Evolutionary conservation across 2,329 filamentous ascomycete species (phyloP).

Genomic region (Metarhizium album): DNA sequence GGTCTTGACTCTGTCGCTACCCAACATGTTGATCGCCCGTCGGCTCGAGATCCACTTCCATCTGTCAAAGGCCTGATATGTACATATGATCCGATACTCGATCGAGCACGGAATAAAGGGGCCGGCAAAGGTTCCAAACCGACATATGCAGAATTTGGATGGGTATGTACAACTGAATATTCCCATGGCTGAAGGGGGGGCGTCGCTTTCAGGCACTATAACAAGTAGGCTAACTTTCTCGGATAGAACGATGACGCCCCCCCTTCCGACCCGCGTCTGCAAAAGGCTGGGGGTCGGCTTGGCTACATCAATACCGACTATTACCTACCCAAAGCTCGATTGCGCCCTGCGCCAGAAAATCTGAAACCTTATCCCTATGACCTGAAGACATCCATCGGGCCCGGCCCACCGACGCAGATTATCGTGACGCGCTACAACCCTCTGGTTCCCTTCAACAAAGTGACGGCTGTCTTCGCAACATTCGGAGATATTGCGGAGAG

Average conservation of each 20-base stretch:
- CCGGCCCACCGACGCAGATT: conserved; percentile 80
- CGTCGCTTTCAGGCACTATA: conserved; percentile 39
- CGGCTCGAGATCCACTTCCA: conserved; percentile 45
- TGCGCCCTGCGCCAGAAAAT: conserved; percentile 65
- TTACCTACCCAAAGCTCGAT: conserved; percentile 59
- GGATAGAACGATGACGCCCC: conserved; percentile 69
- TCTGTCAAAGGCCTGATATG: conserved; percentile 46
- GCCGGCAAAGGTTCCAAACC: conserved; percentile 48
- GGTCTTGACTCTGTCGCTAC: conserved; percentile 24
- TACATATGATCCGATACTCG: conserved; percentile 50
- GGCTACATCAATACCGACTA: conserved; percentile 60
- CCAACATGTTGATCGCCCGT: conserved; percentile 30
- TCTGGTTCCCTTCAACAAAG: conserved; percentile 66
- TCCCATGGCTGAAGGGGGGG: conserved; percentile 31
- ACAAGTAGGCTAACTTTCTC: conserved; percentile 45
- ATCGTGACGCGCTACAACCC: conserved; percentile 96
- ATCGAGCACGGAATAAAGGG: conserved; percentile 35
- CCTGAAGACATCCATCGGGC: conserved; percentile 70
- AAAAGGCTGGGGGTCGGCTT: conserved; percentile 48
- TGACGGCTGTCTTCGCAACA: conserved; percentile 64
- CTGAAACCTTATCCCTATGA: conserved; percentile 77
- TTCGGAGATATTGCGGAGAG: conserved; percentile 85
- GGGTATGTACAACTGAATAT: conserved; percentile 47
- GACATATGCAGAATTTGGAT: conserved; percentile 52
- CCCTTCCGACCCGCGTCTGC: conserved; percentile 73